Evolutionary conservation across 2,329 filamentous ascomycete species (phyloP), one percentile per base, ranked within the genome.

Genomic region (Myotisia sp.): DNA sequence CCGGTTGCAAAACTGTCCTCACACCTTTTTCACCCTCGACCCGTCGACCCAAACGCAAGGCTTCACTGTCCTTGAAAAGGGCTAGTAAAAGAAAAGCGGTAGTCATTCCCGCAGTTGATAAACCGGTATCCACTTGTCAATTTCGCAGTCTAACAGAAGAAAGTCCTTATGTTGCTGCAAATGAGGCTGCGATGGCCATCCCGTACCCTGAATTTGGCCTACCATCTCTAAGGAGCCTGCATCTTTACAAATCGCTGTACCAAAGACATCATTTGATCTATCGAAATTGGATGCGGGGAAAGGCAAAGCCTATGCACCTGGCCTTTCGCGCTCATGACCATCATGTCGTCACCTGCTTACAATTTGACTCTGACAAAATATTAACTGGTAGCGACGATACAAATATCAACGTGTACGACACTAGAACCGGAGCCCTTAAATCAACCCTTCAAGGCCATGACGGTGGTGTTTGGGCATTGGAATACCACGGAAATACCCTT

Each of bases 311-410:
- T 18, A 74, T 79, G 29, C 90, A 98, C 48, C 78, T 98, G 38
- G 90, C 90, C 3, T 95, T 98, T 57, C 77, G 84, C n/a, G 90
- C 90, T 4, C 90, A 98, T 52, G 84, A 90, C 40, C 76, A 84
- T 21, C 87, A 95, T 60, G 90, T 98, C 41, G 92, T 98, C 34
- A 98, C 90, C 10, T 98, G 90, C 53, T 68, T 98, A 35, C 86
- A 98, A 54, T 98, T 98, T 48, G 90, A 98, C 51, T 82, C 86
- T 31, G 86, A 98, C 64, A 95, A 95, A 60, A 94, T 98, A 45
- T 71, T 98, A 45, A 98, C 90, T 1, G 90, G 90, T 17, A 95
- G 87, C 51, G 90, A 98, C 53, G 90, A 98, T 53, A 93, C 86
- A 3, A 77, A 94, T 42, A 98, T 98, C 49, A 86, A 98, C 48